phyloP scores from a whole-genome alignment of 2,329 filamentous ascomycete species.

The Thermomyces lanuginosus region DNA sequence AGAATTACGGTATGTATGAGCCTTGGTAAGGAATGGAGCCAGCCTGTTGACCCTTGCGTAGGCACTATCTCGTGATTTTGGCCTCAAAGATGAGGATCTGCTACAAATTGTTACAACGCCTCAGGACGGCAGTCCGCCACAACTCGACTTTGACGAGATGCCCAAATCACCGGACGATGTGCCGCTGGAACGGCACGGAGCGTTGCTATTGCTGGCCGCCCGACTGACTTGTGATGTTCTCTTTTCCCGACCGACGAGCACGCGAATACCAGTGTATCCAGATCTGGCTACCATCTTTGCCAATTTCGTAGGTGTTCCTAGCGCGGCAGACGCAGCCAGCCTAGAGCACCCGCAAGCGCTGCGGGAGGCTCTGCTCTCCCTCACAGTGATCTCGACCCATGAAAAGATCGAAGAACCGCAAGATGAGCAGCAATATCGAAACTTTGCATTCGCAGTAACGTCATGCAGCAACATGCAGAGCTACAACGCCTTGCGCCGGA shows the following conservation, averaged over 20 bases:
- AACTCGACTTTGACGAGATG: conserved; percentile 38
- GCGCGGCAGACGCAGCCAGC: conserved; percentile 19
- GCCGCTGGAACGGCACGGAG: conserved; percentile 39
- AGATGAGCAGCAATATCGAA: conserved; percentile 36
- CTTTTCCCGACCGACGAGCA: conserved; percentile 27
- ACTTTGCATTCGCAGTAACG: conserved; percentile 34
- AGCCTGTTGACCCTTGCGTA: conserved; percentile 8
- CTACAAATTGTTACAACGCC: conserved; percentile 28
- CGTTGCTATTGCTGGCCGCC: conserved; percentile 39
- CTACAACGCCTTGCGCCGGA: conserved; percentile 21
- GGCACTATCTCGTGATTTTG: conserved; percentile 40
- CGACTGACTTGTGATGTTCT: conserved; percentile 34
- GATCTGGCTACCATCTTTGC: conserved; percentile 35
- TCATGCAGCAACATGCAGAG: conserved; percentile 22
- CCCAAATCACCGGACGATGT: conserved; percentile 38
- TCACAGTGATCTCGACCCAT: conserved; percentile 36
- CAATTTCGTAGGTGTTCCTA: conserved; percentile 34
- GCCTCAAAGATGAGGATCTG: conserved; percentile 33
- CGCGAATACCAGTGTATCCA: conserved; percentile 35
- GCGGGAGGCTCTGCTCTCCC: conserved; percentile 37
- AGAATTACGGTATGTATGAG: conserved; percentile 33
- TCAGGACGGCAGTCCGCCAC: conserved; percentile 24
- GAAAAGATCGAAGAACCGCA: conserved; percentile 29
- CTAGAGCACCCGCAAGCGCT: conserved; percentile 36
- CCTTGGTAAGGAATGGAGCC: neutral